phyloP scores from a whole-genome alignment of 306 rosid species.

The Citrullus amarus region DNA sequence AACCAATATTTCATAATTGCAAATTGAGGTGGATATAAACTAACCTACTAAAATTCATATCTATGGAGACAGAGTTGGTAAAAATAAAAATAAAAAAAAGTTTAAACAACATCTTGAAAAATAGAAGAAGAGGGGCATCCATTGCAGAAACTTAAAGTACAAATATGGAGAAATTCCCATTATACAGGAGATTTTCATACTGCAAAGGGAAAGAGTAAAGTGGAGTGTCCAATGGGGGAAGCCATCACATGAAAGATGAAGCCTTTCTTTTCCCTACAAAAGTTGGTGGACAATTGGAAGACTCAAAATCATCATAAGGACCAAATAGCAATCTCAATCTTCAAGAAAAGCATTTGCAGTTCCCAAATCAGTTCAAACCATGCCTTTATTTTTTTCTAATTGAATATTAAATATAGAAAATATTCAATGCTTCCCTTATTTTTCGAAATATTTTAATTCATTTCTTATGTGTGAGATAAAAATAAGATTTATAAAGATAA shows the following conservation, averaged over 20 bases:
- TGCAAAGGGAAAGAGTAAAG: background rate
- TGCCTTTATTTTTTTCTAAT: too few species aligned
- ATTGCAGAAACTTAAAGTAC: background rate
- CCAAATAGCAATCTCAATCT: conserved; percentile 6
- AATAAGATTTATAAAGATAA: too few species aligned
- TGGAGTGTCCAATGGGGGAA: background rate
- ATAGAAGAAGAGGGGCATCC: background rate
- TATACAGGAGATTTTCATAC: background rate
- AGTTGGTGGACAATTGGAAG: conserved; percentile 5
- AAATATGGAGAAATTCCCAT: background rate
- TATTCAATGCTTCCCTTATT: too few species aligned
- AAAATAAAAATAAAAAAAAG: too few species aligned
- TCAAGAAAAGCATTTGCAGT: background rate
- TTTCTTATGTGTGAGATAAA: too few species aligned
- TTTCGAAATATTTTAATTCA: too few species aligned
- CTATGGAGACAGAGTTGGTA: too few species aligned
- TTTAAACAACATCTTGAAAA: background rate
- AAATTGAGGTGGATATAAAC: too few species aligned
- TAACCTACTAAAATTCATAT: too few species aligned
- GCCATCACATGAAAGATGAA: background rate
- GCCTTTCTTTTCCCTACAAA: too few species aligned
- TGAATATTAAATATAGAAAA: too few species aligned
- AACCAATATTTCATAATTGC: too few species aligned
- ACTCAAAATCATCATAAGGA: background rate
- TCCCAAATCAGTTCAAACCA: background rate